These are phyloP conservation scores for Rhodotorula paludigena DNA, from an alignment of 768 basidiomycete species.

Conservation along the genomic window DNA sequence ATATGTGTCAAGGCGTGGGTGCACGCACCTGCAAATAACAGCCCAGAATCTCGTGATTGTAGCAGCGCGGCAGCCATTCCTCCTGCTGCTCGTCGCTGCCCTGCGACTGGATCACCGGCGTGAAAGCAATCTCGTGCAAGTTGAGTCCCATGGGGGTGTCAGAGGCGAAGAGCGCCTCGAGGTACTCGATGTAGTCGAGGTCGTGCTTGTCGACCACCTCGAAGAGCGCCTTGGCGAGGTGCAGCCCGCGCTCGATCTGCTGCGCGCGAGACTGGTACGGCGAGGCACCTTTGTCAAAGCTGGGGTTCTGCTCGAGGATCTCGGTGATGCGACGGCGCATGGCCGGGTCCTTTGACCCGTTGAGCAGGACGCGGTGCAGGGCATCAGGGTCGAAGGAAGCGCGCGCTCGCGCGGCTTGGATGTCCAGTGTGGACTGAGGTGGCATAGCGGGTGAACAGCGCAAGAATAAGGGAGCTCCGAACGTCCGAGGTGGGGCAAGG, in stretches of 20 bases:
- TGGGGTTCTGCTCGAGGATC: constrained; percentile 6
- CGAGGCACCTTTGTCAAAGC: constrained; percentile 20
- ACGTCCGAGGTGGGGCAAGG: too few species aligned
- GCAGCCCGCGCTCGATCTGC: constrained; percentile 56
- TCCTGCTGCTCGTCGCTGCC: constrained; percentile 56
- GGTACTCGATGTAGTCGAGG: constrained; percentile 35
- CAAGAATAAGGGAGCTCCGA: too few species aligned
- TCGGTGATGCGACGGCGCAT: constrained; percentile 2
- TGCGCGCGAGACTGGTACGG: constrained; percentile 53
- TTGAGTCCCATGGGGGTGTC: constrained; percentile 57
- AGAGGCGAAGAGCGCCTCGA: constrained; percentile 52
- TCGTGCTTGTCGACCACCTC: constrained; percentile 58
- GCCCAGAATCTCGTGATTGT: constrained; percentile 59
- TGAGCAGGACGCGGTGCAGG: constrained; percentile 3
- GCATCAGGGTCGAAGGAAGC: constrained; percentile 14
- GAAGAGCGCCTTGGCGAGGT: constrained; percentile 57
- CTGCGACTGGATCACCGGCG: constrained; percentile 64
- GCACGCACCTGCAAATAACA: too few species aligned
- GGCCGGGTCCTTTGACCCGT: not conserved
- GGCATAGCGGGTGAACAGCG: not conserved
- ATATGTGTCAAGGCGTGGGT: not conserved
- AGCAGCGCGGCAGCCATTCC: constrained; percentile 50
- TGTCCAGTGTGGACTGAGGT: constrained; percentile 17
- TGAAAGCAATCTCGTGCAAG: constrained; percentile 55
- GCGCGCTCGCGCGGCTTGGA: constrained; percentile 5